Evolutionary conservation across 345 rosid genomes (phyloP).

Genomic region (Alliaria petiolata): DNA sequence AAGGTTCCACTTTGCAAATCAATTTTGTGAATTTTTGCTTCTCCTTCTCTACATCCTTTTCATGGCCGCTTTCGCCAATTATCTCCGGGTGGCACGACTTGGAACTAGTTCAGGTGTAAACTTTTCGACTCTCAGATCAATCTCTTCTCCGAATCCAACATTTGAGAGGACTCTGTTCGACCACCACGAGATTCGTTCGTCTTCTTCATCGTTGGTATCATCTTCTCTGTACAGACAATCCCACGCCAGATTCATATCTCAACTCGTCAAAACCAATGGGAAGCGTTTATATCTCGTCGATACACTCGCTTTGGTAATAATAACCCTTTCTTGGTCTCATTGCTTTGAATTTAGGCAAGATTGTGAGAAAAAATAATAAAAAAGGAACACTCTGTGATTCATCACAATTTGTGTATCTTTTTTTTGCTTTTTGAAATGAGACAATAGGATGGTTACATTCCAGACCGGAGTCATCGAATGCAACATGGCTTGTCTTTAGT

Average conservation of each 20-base stretch:
- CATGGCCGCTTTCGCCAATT: slow-evolving; percentile 47
- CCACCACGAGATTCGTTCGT: slow-evolving; percentile 12
- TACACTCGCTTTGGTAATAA: slow-evolving; percentile 83
- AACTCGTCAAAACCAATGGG: slow-evolving; percentile 56
- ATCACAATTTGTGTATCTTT: neutral
- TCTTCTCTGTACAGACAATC: slow-evolving; percentile 30
- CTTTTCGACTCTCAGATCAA: slow-evolving; percentile 32
- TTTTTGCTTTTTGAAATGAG: neutral
- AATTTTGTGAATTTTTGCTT: neutral
- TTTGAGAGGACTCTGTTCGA: slow-evolving; percentile 9
- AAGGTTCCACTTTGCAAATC: neutral
- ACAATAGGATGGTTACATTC: neutral
- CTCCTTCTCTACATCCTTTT: neutral
- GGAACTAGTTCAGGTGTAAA: slow-evolving; percentile 31
- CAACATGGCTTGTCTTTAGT: neutral
- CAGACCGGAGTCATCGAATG: neutral
- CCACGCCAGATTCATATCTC: slow-evolving; percentile 41
- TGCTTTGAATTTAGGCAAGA: neutral
- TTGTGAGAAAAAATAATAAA: neutral
- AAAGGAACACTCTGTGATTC: neutral
- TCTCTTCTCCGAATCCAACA: slow-evolving; percentile 26
- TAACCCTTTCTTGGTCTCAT: neutral
- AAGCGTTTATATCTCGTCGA: slow-evolving; percentile 79
- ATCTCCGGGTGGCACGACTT: slow-evolving; percentile 41
- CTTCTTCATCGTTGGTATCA: slow-evolving; percentile 14